Base-by-base conservation (phyloP, 768 basidiomycete species). In the Scleroderma citrinum region DNA sequence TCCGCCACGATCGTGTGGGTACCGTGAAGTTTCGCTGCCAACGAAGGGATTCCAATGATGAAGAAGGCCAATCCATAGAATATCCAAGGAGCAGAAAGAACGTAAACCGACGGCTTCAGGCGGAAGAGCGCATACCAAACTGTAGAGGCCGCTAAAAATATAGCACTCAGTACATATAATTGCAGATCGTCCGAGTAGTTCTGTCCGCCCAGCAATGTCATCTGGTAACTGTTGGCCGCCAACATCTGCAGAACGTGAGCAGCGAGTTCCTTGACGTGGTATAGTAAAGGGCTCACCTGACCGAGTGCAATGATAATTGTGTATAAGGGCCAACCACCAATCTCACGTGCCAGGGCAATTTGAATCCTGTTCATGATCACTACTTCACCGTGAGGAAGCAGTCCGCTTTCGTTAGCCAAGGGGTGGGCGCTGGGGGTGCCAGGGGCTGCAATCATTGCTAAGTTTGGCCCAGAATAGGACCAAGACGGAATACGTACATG, bases 71-170 rank as follows among this genome's bases (percentile, higher is more conserved):
- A 64, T 35, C 81, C 89, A 64, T 90, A 96, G 77, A 94, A 91
- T 21, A 93, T 59, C 93, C 93, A 96, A 29, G 93, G 93, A 8
- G 80, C 66, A 12, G 92, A 82, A 38, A 96, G 74, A 51, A 91
- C 85, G 59, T 88, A 93, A 53, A 94, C 75, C 1, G 93, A 92
- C 2, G 93, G 93, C 68, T 80, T 90, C 51, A 85, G 71, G 54
- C 93, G 76, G 78, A 95, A 96, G 60, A 95, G 71, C 7, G 81
- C 77, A 68, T 94, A 95, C 93, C 93, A 96, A 42, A 88, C 82
- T 20, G 81, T 75, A 3, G 92, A 90, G 8, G 92, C 80, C 3
- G 80, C 87, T 29, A 94, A 72, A 74, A 95, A 95, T 55, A 95
- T 82, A 49, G 78, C 82, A 35, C 91, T 86, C n/a, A 96, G 80